These are phyloP conservation scores for Pythium coloratum DNA, from an alignment of 352 stramenopile genomes.

Conservation along the genomic window DNA sequence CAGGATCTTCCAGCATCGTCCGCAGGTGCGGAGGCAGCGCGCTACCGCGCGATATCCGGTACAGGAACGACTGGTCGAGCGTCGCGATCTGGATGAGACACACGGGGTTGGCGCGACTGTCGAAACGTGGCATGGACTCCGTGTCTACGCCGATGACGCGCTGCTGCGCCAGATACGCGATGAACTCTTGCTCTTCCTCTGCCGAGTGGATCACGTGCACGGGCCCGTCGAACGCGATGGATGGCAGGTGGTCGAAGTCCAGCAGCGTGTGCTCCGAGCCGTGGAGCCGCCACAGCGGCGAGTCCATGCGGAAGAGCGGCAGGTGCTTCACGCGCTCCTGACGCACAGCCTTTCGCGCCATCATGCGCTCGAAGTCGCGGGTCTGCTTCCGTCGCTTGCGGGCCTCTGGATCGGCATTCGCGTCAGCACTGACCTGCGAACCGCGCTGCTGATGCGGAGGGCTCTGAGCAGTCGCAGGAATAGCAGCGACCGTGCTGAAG, in stretches of 20 bases:
- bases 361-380: constrained; percentile 55
- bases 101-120: constrained; percentile 63
- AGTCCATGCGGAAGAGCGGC: constrained; percentile 68
- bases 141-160: constrained; percentile 68
- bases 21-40: constrained; percentile 58
- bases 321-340: constrained; percentile 58
- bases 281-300: constrained; percentile 48
- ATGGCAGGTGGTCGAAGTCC: constrained; percentile 54
- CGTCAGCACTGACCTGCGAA: background rate
- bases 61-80: constrained; percentile 73
- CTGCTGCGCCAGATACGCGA: constrained; percentile 52
- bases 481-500: background rate
- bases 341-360: constrained; percentile 49
- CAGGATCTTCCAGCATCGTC: constrained; percentile 51
- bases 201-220: constrained; percentile 67
- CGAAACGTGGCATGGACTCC: constrained; percentile 74
- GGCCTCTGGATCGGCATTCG: background rate
- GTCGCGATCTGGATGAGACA: constrained; percentile 80
- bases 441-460: background rate
- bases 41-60: constrained; percentile 55
- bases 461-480: background rate
- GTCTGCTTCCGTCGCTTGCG: constrained; percentile 21
- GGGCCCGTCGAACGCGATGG: constrained; percentile 46
- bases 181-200: constrained; percentile 51
- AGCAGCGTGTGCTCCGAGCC: constrained; percentile 42